These are phyloP conservation scores for Penicillium dipodomyicola DNA, from an alignment of 495 filamentous ascomycete species.

Conservation along the genomic window DNA sequence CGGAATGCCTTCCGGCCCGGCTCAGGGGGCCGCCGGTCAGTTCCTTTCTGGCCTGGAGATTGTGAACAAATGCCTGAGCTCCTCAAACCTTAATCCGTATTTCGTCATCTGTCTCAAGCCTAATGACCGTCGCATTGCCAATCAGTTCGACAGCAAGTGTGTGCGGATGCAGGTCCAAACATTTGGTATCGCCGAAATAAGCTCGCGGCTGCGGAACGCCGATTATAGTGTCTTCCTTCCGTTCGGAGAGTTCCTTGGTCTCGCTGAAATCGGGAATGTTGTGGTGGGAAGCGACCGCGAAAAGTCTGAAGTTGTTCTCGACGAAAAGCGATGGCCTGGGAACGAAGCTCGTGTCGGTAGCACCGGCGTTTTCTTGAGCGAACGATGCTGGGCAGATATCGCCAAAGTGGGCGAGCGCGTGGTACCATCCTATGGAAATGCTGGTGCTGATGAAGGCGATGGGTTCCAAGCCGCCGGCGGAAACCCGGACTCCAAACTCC, in stretches of 20 bases:
- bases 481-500: constrained; percentile 69
- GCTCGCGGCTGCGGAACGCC: constrained; percentile 83
- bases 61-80: constrained; percentile 77
- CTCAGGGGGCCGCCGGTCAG: constrained; percentile 87
- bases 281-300: constrained; percentile 91
- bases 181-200: constrained; percentile 95
- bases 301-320: constrained; percentile 84
- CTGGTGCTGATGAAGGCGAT: constrained; percentile 51
- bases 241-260: constrained; percentile 90
- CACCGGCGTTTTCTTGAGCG: constrained; percentile 93
- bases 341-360: constrained; percentile 90
- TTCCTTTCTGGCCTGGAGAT: constrained; percentile 88
- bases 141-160: constrained; percentile 98
- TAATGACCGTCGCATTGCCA: constrained; percentile 94
- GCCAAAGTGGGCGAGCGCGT: constrained; percentile 70
- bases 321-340: constrained; percentile 83
- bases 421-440: constrained; percentile 50
- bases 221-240: constrained; percentile 96
- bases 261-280: constrained; percentile 76
- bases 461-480: constrained; percentile 38
- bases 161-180: constrained; percentile 92
- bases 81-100: constrained; percentile 82
- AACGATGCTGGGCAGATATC: constrained; percentile 90
- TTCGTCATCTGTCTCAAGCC: constrained; percentile 97
- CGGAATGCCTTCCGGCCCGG: constrained; percentile 44